These are phyloP conservation scores for Serendipita vermifera DNA, from an alignment of 768 basidiomycete genomes.

Conservation along the genomic window DNA sequence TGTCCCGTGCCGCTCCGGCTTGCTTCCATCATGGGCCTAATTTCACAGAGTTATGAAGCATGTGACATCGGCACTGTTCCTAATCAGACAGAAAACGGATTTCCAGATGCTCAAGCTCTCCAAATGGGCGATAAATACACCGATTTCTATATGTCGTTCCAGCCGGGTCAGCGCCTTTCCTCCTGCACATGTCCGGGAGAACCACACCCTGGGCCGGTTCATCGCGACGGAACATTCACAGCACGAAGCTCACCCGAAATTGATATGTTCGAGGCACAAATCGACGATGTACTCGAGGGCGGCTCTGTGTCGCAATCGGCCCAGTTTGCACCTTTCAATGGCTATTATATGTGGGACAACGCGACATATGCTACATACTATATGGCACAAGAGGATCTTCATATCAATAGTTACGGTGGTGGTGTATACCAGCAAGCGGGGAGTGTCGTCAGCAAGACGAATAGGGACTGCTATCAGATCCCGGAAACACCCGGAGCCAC, in stretches of 20 bases:
- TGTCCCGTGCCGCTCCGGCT: not conserved
- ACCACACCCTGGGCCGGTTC: slow-evolving; percentile 74
- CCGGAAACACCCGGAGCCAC: slow-evolving; percentile 40
- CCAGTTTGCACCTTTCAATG: slow-evolving; percentile 71
- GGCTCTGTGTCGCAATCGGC: slow-evolving; percentile 70
- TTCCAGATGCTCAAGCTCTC: slow-evolving; percentile 43
- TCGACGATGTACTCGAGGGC: slow-evolving; percentile 35
- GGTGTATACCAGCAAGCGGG: slow-evolving; percentile 62
- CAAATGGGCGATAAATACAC: slow-evolving; percentile 31
- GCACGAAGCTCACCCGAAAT: slow-evolving; percentile 84
- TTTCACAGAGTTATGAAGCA: slow-evolving; percentile 72
- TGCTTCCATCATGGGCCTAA: slow-evolving; percentile 23
- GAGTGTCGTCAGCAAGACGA: slow-evolving; percentile 39
- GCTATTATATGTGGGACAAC: slow-evolving; percentile 48
- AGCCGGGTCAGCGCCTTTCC: slow-evolving; percentile 77
- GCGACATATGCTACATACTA: slow-evolving; percentile 35
- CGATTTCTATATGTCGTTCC: slow-evolving; percentile 47
- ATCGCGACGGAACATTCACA: slow-evolving; percentile 26
- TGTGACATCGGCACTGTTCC: slow-evolving; percentile 83
- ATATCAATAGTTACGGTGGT: slow-evolving; percentile 58
- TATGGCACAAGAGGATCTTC: slow-evolving; percentile 37
- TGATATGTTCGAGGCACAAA: slow-evolving; percentile 78
- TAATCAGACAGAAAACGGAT: slow-evolving; percentile 54
- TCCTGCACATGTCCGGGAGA: slow-evolving; percentile 77
- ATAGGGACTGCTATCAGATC: not conserved